Evolutionary conservation across 2,329 filamentous ascomycete genomes (phyloP).

Genomic region (Trichoderma sp.): DNA sequence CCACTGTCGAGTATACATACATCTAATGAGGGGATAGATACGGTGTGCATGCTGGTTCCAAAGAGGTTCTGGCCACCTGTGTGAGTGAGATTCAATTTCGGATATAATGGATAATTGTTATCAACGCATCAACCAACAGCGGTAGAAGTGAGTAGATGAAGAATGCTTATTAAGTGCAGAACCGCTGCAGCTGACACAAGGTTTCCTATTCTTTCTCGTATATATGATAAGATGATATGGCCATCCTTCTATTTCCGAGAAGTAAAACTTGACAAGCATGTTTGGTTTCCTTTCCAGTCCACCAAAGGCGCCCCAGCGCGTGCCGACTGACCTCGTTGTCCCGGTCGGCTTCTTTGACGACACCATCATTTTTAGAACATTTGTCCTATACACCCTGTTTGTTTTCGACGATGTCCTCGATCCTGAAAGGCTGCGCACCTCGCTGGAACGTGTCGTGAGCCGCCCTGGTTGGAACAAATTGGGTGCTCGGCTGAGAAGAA

Average conservation of each 20-base stretch:
- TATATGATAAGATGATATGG: neutral
- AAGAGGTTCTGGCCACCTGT: neutral
- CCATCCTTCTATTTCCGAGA: neutral
- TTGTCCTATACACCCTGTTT: constrained; percentile 7
- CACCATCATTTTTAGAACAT: constrained; percentile 8
- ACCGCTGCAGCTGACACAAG: neutral
- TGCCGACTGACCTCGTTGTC: constrained; percentile 2
- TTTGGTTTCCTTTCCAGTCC: neutral
- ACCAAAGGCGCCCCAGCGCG: neutral
- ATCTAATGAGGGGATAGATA: neutral
- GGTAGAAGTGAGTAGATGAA: neutral
- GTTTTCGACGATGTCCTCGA: constrained; percentile 51
- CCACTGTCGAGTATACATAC: neutral
- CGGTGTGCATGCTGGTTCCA: neutral
- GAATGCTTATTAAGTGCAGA: neutral
- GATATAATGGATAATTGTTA: neutral
- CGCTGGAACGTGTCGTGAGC: constrained; percentile 43
- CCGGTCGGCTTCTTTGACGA: constrained; percentile 17
- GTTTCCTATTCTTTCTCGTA: neutral
- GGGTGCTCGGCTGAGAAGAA: constrained; percentile 44
- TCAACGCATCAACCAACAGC: neutral
- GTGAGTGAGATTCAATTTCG: neutral
- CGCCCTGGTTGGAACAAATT: constrained; percentile 50
- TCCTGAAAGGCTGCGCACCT: constrained; percentile 38
- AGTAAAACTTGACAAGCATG: neutral